phyloP scores from a whole-genome alignment of 805 yeast genomes.

The Brettanomyces bruxellensis region DNA sequence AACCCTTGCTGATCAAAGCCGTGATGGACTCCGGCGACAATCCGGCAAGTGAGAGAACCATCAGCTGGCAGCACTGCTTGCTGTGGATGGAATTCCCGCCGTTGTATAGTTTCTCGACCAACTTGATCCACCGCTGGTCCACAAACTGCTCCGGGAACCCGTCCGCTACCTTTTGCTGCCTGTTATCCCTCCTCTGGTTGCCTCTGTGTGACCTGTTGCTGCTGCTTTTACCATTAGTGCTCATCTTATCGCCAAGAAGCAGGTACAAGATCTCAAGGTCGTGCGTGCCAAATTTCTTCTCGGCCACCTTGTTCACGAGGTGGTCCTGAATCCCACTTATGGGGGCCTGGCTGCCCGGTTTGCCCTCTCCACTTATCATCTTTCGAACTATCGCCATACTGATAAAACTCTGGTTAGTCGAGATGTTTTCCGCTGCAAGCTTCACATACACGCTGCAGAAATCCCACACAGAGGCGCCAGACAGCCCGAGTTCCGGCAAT shows the following conservation, averaged over 20 bases:
- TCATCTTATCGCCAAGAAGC: conserved; percentile 34
- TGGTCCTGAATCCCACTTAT: conserved; percentile 42
- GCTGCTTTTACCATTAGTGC: not conserved
- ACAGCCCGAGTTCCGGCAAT: conserved; percentile 44
- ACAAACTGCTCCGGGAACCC: conserved; percentile 50
- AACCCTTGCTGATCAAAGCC: conserved; percentile 30
- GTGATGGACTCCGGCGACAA: conserved; percentile 35
- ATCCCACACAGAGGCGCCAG: conserved; percentile 58
- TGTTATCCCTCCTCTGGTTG: not conserved
- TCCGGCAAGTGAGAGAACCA: conserved; percentile 43
- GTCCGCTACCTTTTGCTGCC: not conserved
- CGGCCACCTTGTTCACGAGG: conserved; percentile 36
- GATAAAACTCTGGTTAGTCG: conserved; percentile 23
- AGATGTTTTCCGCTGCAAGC: conserved; percentile 20
- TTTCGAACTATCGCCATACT: conserved; percentile 33
- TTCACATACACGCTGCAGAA: conserved; percentile 46
- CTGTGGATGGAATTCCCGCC: conserved; percentile 48
- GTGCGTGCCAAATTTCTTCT: conserved; percentile 34
- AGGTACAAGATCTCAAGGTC: conserved; percentile 39
- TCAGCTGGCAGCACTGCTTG: conserved; percentile 35
- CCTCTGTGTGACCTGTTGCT: not conserved
- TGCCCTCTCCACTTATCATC: conserved; percentile 47
- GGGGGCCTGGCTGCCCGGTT: conserved; percentile 36
- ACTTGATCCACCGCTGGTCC: conserved; percentile 46
- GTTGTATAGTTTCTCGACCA: conserved; percentile 47